Base-by-base conservation (phyloP, 23 red algal genomes). In the Gracilariopsis chorda region DNA sequence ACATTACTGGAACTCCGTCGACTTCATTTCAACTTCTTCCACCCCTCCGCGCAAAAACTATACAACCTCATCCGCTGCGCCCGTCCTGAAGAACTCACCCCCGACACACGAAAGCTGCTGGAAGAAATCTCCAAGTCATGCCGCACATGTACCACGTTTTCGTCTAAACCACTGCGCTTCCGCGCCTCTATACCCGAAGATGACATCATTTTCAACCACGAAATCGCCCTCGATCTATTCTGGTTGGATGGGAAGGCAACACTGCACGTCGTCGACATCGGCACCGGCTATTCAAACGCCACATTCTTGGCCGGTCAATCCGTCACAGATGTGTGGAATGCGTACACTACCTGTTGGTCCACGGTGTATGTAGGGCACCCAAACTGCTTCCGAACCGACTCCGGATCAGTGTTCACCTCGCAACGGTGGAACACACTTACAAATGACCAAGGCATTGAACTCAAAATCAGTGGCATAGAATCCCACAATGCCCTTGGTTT, bases 401-500 rank as follows among this genome's bases (percentile, higher is more conserved):
- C 21, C 7, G 83, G 28, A 2, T 29, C 25, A 12, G 44, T 2
- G 1, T 87, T 87, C 8, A 73, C 62, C 0, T 73, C 61, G 20
- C 47, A 71, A 35, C 42, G 21, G 4, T 87, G 83, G 83, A 1
- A 53, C 20, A 42, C 48, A 40, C 10, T 73, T 28, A 71, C 53
- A 1, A 29, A 60, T 5, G 2, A 23, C 0, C 23, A 87, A 19
- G 29, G 60, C 12, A 90, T 80, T 3, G 32, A 62, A 3, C n/a
- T 61, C 34, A 47, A 47, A 6, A 21, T 67, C 17, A 56, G 42
- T 24, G 72, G 86, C 7, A 42, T 78, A 16, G 45, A 90, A 49
- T 30, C n/a, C 29, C 72, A 90, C 33, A 74, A 79, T 41, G 23
- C 71, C 17, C 46, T 78, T 51, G 86, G 86, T 51, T 1, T 61